Evolutionary conservation across 768 basidiomycete species (phyloP).

Genomic region (Amanita subjunquillea): DNA sequence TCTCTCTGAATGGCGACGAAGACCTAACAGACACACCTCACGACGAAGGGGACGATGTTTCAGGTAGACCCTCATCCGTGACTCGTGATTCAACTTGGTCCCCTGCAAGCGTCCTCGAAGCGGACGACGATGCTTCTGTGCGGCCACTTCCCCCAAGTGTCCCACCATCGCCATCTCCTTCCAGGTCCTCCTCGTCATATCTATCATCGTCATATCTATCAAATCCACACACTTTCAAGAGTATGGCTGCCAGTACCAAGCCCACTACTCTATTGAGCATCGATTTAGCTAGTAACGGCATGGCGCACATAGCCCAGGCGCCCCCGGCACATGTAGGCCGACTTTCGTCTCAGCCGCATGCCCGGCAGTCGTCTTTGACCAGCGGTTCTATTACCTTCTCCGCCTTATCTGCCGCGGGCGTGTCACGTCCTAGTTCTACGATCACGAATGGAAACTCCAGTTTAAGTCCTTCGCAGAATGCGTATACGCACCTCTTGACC

Average conservation of each 20-base stretch:
- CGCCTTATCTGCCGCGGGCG: slow-evolving; percentile 42
- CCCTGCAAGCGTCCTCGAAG: slow-evolving; percentile 64
- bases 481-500: slow-evolving; percentile 19
- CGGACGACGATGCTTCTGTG: slow-evolving; percentile 91
- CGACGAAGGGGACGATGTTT: slow-evolving; percentile 38
- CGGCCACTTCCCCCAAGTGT: slow-evolving; percentile 83
- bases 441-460: slow-evolving; percentile 15
- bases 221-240: slow-evolving; percentile 70
- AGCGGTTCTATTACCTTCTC: slow-evolving; percentile 56
- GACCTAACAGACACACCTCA: slow-evolving; percentile 29
- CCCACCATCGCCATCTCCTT: slow-evolving; percentile 81
- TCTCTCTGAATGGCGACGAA: slow-evolving; percentile 56
- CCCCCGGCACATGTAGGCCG: slow-evolving; percentile 43
- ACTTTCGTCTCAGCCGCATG: slow-evolving; percentile 35
- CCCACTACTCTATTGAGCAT: slow-evolving; percentile 91
- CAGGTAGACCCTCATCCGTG: slow-evolving; percentile 42
- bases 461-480: slow-evolving; percentile 16
- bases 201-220: slow-evolving; percentile 80
- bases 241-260: slow-evolving; percentile 83
- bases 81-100: slow-evolving; percentile 76
- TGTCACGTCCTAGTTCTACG: slow-evolving; percentile 33
- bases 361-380: slow-evolving; percentile 49
- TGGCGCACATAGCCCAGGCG: slow-evolving; percentile 89
- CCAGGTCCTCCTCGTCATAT: slow-evolving; percentile 75
- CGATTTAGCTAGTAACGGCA: slow-evolving; percentile 68